Evolutionary conservation across 2,329 filamentous ascomycete genomes (phyloP).

Genomic region (Ceratocystis cacaofunesta): DNA sequence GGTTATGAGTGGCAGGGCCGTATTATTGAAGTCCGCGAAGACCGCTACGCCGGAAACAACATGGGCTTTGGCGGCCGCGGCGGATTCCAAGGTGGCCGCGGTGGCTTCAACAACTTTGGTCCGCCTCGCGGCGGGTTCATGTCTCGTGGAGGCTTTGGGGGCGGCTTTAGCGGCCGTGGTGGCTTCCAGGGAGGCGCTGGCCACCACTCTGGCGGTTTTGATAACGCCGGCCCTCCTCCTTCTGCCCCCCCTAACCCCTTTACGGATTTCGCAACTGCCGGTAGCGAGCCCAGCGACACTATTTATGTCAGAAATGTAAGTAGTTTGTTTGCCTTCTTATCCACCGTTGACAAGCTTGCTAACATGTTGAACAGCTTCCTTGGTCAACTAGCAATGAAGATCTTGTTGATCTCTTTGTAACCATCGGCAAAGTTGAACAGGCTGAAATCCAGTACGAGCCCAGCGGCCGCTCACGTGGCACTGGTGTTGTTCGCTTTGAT

Average conservation of each 20-base stretch:
- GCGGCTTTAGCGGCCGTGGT: constrained; percentile 26
- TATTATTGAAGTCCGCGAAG: constrained; percentile 83
- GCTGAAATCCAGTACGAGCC: constrained; percentile 99
- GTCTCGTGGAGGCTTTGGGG: constrained; percentile 33
- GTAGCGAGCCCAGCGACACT: constrained; percentile 63
- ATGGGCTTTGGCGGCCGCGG: constrained; percentile 44
- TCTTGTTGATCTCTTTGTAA: constrained; percentile 87
- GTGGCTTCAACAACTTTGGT: constrained; percentile 40
- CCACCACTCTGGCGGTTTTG: constrained; percentile 31
- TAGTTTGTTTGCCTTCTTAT: constrained; percentile 19
- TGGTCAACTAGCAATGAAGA: constrained; percentile 99
- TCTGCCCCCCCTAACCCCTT: constrained; percentile 65
- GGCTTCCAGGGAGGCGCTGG: constrained; percentile 19
- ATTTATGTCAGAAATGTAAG: constrained; percentile 97
- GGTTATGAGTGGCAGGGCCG: constrained; percentile 98
- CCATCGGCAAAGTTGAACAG: constrained; percentile 93
- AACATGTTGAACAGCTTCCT: constrained; percentile 49
- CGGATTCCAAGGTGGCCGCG: constrained; percentile 43
- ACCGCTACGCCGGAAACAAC: constrained; percentile 63
- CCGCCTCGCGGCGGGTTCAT: constrained; percentile 34
- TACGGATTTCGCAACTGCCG: constrained; percentile 79
- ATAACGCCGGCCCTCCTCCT: constrained; percentile 30
- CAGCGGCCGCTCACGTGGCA: constrained; percentile 86
- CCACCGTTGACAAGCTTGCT: constrained; percentile 10
- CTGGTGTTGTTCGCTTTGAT: constrained; percentile 93